phyloP scores from a whole-genome alignment of 106 monocot genomes.

The Platanthera guangdongensis region DNA sequence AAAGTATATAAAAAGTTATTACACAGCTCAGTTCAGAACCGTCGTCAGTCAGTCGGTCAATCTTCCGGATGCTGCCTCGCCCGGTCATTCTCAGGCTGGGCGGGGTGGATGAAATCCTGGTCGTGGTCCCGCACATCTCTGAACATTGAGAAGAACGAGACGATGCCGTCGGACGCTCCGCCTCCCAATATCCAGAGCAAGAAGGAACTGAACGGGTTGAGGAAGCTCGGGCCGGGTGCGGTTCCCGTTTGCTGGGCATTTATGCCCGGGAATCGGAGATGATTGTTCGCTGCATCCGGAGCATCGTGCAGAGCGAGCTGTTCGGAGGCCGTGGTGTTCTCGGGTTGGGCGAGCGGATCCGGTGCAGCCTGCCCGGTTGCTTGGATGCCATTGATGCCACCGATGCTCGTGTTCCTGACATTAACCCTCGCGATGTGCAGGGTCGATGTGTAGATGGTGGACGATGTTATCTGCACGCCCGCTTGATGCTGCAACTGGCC shows the following conservation, averaged over 20 bases:
- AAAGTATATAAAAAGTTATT: too few relatives aligned
- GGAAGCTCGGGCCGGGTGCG: conserved; percentile 18
- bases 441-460: conserved; percentile 85
- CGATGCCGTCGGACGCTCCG: conserved; percentile 64
- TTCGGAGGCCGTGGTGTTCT: conserved; percentile 11
- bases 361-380: conserved; percentile 7
- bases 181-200: conserved; percentile 87
- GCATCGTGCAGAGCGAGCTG: conserved; percentile 5
- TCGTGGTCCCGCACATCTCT: conserved; percentile 71
- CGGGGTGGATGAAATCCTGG: conserved; percentile 26
- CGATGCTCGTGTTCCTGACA: conserved; percentile 31
- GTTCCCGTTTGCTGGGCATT: conserved; percentile 29
- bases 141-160: conserved; percentile 89
- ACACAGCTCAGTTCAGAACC: too few relatives aligned
- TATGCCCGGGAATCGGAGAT: conserved; percentile 17
- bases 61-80: conserved; percentile 14
- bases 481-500: conserved; percentile 65
- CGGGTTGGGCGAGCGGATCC: conserved; percentile 7
- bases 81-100: conserved; percentile 37
- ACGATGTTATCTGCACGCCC: conserved; percentile 85
- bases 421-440: conserved; percentile 88
- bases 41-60: neutral
- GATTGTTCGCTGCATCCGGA: conserved; percentile 5
- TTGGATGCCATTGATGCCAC: conserved; percentile 6
- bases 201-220: conserved; percentile 77